phyloP scores from a whole-genome alignment of 2,329 filamentous ascomycete species.

The Botrytis fabae region DNA sequence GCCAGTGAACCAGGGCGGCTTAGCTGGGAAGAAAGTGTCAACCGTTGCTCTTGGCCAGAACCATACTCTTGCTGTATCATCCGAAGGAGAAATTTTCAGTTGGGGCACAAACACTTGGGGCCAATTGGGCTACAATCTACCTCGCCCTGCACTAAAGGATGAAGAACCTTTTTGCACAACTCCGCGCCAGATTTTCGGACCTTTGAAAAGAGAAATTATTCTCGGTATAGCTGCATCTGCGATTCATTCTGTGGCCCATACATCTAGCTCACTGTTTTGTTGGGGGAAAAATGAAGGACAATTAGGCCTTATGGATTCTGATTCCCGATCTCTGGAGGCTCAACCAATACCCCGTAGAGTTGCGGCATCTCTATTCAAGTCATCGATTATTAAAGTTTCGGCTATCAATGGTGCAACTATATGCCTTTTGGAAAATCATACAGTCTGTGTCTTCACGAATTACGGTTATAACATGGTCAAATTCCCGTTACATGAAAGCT shows the following conservation, averaged over 20 bases:
- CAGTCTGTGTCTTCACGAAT: constrained; percentile 91
- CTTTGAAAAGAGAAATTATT: constrained; percentile 81
- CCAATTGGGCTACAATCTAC: constrained; percentile 82
- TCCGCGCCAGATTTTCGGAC: constrained; percentile 87
- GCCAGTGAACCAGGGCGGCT: constrained; percentile 72
- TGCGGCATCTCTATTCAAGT: constrained; percentile 76
- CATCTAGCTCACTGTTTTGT: constrained; percentile 76
- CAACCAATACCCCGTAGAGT: constrained; percentile 83
- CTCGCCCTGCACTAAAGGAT: constrained; percentile 64
- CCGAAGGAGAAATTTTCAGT: constrained; percentile 87
- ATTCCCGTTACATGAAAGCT: constrained; percentile 72
- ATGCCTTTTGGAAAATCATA: constrained; percentile 80
- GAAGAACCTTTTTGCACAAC: constrained; percentile 80
- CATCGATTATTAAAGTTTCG: constrained; percentile 73
- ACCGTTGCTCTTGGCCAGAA: constrained; percentile 88
- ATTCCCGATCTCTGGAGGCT: constrained; percentile 85
- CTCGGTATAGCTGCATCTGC: constrained; percentile 83
- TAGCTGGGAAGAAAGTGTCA: constrained; percentile 71
- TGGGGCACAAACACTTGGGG: constrained; percentile 89
- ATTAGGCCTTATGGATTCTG: constrained; percentile 89
- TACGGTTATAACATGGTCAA: constrained; percentile 92
- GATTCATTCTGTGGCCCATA: constrained; percentile 89
- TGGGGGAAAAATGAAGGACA: constrained; percentile 97
- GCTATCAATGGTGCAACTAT: constrained; percentile 90
- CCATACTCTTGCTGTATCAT: constrained; percentile 81